Conservation (phyloP, 2,329 filamentous ascomycete genomes). For the Aspergillus transmontanensis region DNA sequence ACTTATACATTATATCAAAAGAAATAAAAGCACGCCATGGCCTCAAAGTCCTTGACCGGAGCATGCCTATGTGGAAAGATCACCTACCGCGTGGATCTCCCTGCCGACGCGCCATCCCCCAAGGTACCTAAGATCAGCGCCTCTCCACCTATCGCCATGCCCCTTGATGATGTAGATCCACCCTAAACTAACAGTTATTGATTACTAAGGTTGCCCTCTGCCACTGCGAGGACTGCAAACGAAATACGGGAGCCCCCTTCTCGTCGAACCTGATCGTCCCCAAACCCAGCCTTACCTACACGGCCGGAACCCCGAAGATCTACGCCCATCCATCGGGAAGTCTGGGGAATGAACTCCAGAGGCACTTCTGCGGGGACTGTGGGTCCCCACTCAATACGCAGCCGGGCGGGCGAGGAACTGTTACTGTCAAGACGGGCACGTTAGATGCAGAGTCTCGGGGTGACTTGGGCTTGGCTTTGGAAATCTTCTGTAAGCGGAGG, state of each 20-base stretch:
- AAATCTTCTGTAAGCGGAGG: slow-evolving; percentile 26
- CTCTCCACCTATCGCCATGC: background rate
- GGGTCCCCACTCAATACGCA: slow-evolving; percentile 24
- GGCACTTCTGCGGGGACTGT: slow-evolving; percentile 27
- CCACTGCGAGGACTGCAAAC: slow-evolving; percentile 30
- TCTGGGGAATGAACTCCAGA: slow-evolving; percentile 13
- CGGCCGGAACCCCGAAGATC: slow-evolving; percentile 22
- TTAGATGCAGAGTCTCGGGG: slow-evolving; percentile 21
- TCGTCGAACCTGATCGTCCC: slow-evolving; percentile 28
- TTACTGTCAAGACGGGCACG: slow-evolving; percentile 27
- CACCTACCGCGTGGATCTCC: slow-evolving; percentile 20
- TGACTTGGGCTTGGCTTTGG: slow-evolving; percentile 16
- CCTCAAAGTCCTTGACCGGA: slow-evolving; percentile 16
- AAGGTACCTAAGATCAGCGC: slow-evolving; percentile 17
- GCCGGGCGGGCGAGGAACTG: slow-evolving; percentile 8
- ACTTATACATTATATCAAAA: too few species aligned
- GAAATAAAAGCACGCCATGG: slow-evolving; percentile 9
- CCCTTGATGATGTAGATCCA: background rate
- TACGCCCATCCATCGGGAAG: slow-evolving; percentile 18
- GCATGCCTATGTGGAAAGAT: slow-evolving; percentile 17
- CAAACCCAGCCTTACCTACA: slow-evolving; percentile 17
- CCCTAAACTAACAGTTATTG: background rate
- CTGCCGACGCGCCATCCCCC: slow-evolving; percentile 16
- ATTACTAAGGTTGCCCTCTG: slow-evolving; percentile 22
- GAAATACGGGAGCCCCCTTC: slow-evolving; percentile 28